These are phyloP conservation scores for Adiantum capillusveneris DNA, from an alignment of 75 land plant species.

Conservation along the genomic window DNA sequence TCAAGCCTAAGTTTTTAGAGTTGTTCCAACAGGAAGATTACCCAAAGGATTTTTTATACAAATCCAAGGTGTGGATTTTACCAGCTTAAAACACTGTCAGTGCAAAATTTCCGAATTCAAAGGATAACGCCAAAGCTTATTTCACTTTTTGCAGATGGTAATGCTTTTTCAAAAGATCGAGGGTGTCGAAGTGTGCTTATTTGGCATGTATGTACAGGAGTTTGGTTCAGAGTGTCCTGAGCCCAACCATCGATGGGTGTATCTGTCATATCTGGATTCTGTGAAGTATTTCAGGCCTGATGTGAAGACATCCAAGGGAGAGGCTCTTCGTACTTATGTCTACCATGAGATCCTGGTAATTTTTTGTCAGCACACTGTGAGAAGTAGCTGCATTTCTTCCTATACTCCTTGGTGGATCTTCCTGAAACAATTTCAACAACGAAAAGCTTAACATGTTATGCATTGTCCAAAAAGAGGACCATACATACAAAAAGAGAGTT, in stretches of 20 bases:
- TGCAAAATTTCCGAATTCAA: too few species aligned
- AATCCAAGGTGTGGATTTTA: slow-evolving; percentile 26
- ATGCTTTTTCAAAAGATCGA: slow-evolving; percentile 94
- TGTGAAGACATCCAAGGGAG: slow-evolving; percentile 69
- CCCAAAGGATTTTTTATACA: slow-evolving; percentile 22
- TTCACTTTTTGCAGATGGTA: slow-evolving; percentile 45
- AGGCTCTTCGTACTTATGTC: slow-evolving; percentile 94
- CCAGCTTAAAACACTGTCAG: too few species aligned
- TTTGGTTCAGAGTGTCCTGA: slow-evolving; percentile 74
- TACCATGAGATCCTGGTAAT: slow-evolving; percentile 95
- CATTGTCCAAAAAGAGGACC: too few species aligned
- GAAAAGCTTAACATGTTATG: too few species aligned
- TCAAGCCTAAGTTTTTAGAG: slow-evolving; percentile 53
- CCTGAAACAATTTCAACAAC: too few species aligned
- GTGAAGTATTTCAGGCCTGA: slow-evolving; percentile 99
- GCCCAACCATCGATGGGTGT: slow-evolving; percentile 89
- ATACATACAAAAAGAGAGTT: too few species aligned
- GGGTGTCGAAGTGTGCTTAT: slow-evolving; percentile 97
- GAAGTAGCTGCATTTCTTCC: too few species aligned
- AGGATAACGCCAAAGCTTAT: too few species aligned
- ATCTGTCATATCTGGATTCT: slow-evolving; percentile 90
- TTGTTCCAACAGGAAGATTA: slow-evolving; percentile 19
- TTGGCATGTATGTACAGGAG: slow-evolving; percentile 99
- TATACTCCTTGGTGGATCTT: too few species aligned
- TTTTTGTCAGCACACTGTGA: too few species aligned